Evolutionary conservation across 2,329 filamentous ascomycete genomes (phyloP).

Genomic region (Ceratocystiopsis minuta): DNA sequence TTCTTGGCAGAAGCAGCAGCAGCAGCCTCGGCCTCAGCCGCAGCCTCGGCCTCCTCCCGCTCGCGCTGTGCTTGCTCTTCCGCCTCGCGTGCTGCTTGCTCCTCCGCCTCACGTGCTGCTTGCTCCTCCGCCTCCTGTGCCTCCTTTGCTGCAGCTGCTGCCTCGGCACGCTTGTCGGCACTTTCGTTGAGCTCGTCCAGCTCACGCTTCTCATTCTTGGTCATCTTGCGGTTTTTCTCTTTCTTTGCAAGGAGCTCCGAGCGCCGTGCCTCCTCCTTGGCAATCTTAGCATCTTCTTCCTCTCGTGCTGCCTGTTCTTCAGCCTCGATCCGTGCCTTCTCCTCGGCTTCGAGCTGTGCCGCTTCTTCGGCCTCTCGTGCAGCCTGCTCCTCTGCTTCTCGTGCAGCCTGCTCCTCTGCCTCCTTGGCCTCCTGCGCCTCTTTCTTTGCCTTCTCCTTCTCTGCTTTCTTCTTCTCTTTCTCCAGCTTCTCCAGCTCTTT

Average conservation of each 20-base stretch:
- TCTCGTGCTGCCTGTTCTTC: slow-evolving; percentile 14
- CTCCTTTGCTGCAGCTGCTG: slow-evolving; percentile 15
- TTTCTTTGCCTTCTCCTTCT: slow-evolving; percentile 25
- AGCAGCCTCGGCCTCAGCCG: slow-evolving; percentile 17
- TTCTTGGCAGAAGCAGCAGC: not conserved
- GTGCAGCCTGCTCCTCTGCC: slow-evolving; percentile 20
- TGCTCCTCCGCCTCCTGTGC: slow-evolving; percentile 15
- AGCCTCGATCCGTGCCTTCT: slow-evolving; percentile 13
- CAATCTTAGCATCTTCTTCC: slow-evolving; percentile 19
- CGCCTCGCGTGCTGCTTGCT: slow-evolving; percentile 15
- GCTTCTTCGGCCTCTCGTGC: slow-evolving; percentile 23
- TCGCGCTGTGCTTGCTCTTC: slow-evolving; percentile 16
- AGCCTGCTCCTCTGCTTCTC: slow-evolving; percentile 15
- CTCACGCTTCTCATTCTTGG: slow-evolving; percentile 14
- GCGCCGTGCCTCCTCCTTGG: slow-evolving; percentile 20
- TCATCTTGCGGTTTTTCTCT: slow-evolving; percentile 13
- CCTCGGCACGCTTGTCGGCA: slow-evolving; percentile 14
- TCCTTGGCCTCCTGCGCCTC: slow-evolving; percentile 18
- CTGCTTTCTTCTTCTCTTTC: slow-evolving; percentile 19
- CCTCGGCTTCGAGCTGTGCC: slow-evolving; percentile 20
- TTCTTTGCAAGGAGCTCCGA: slow-evolving; percentile 15
- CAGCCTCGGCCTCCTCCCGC: slow-evolving; percentile 18
- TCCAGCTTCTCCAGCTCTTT: slow-evolving; percentile 34
- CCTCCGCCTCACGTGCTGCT: slow-evolving; percentile 12
- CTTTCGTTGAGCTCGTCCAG: slow-evolving; percentile 19